These are phyloP conservation scores for Sabuloglossum arenarium DNA, from an alignment of 495 filamentous ascomycete genomes.

Conservation along the genomic window DNA sequence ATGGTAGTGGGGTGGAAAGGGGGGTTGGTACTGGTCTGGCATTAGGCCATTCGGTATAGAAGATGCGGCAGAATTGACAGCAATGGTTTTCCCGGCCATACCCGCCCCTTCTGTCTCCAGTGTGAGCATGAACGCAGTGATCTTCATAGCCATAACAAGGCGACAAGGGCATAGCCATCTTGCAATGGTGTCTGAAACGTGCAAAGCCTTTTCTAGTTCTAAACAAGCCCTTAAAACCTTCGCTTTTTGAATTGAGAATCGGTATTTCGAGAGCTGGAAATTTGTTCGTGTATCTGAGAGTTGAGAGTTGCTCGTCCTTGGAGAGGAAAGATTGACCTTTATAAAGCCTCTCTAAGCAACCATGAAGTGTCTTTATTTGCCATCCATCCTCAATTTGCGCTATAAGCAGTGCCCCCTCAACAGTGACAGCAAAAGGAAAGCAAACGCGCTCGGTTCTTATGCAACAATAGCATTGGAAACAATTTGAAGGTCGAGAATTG, in stretches of 20 bases:
- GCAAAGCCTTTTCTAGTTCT: neutral
- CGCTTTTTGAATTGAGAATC: no score
- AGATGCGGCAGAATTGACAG: neutral
- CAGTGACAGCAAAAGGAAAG: neutral
- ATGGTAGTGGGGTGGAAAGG: neutral
- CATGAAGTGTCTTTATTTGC: neutral
- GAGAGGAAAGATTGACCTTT: neutral
- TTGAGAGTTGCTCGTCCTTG: neutral
- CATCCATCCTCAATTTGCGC: neutral
- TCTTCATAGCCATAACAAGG: neutral
- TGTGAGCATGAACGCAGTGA: neutral
- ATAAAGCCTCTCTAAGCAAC: neutral
- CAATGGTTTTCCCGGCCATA: neutral
- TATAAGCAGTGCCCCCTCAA: neutral
- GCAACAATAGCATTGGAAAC: neutral
- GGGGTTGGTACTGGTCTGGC: neutral
- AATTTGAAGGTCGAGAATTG: neutral
- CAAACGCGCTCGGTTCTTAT: neutral
- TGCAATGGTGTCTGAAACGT: neutral
- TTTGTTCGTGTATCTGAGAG: neutral
- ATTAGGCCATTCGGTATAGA: neutral
- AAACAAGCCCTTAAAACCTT: neutral
- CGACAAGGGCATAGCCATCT: neutral
- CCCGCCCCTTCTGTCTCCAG: neutral
- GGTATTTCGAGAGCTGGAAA: neutral